A percentile compares a stretch with the other conserved stretches of the same genome.
Evolutionary conservation across 345 rosid genomes (phyloP).

Genomic region (Garcia nutans): DNA sequence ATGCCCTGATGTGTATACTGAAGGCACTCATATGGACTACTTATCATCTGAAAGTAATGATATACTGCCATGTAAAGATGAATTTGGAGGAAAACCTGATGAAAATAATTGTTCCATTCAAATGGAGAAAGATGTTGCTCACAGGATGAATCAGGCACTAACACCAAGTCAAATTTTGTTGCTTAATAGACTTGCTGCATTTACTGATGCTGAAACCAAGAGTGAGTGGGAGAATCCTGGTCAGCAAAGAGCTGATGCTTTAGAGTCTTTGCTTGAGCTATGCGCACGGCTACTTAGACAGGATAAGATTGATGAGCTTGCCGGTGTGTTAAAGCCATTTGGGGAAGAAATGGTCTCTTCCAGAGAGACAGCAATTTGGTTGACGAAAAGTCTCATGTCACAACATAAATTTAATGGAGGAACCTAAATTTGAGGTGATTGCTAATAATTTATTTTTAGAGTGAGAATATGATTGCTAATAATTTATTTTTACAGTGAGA

Average conservation of each 20-base stretch:
- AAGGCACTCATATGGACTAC: conserved; percentile 31
- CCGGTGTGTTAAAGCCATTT: conserved; percentile 86
- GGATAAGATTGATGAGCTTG: conserved; percentile 78
- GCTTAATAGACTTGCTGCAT: conserved; percentile 52
- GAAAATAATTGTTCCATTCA: conserved; percentile 21
- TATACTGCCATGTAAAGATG: conserved; percentile 22
- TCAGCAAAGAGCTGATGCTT: conserved; percentile 82
- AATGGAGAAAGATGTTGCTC: conserved; percentile 37
- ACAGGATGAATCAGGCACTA: conserved; percentile 30
- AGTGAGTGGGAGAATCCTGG: conserved; percentile 51
- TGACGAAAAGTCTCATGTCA: conserved; percentile 85
- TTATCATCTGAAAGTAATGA: conserved; percentile 36
- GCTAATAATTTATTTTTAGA: conserved; percentile 30
- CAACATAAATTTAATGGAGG: conserved; percentile 63
- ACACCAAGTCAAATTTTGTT: conserved; percentile 53
- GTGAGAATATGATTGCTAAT: conserved; percentile 18
- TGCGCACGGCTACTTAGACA: conserved; percentile 89
- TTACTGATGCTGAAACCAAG: conserved; percentile 46
- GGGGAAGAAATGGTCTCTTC: conserved; percentile 92
- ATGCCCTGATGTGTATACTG: conserved; percentile 31
- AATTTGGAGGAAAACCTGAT: conserved; percentile 29
- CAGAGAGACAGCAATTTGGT: conserved; percentile 96
- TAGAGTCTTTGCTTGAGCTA: conserved; percentile 87
- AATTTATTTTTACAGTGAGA: conserved; percentile 32
- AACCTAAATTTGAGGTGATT: conserved; percentile 33